These are phyloP conservation scores for Ricinus communis DNA, from an alignment of 345 rosid species.

Conservation along the genomic window DNA sequence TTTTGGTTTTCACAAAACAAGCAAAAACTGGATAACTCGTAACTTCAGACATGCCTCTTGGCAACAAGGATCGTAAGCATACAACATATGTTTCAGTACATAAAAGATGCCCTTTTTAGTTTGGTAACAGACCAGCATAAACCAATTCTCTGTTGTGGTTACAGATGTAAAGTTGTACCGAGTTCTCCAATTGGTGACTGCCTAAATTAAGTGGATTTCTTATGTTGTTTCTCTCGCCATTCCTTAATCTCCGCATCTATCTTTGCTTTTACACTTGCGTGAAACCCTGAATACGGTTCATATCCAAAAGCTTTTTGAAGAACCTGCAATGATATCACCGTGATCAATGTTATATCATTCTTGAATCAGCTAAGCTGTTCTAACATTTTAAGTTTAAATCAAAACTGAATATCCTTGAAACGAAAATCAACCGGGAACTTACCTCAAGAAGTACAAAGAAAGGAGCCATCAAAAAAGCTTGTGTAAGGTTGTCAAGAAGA, in stretches of 20 bases:
- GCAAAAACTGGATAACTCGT: too few species aligned
- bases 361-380: background rate
- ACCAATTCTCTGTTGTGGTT: background rate
- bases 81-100: background rate
- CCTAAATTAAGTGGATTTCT: conserved; percentile 19
- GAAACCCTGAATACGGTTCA: conserved; percentile 87
- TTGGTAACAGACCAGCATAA: background rate
- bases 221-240: conserved; percentile 48
- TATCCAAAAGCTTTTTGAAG: conserved; percentile 49
- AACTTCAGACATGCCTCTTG: too few species aligned
- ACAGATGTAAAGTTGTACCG: background rate
- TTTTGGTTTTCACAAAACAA: too few species aligned
- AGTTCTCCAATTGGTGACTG: background rate
- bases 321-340: conserved; percentile 4
- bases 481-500: conserved; percentile 70
- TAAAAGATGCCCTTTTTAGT: background rate
- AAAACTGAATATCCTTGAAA: background rate
- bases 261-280: conserved; percentile 56
- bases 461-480: conserved; percentile 86
- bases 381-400: background rate
- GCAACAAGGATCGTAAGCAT: background rate
- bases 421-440: background rate
- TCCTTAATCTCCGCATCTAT: conserved; percentile 55
- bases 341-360: background rate
- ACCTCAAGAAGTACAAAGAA: conserved; percentile 94